A percentile compares a stretch with the other conserved stretches of the same genome.
Evolutionary conservation across 371 early-diverging fungal species (phyloP).

Genomic region (Phascolomyces articulosus): DNA sequence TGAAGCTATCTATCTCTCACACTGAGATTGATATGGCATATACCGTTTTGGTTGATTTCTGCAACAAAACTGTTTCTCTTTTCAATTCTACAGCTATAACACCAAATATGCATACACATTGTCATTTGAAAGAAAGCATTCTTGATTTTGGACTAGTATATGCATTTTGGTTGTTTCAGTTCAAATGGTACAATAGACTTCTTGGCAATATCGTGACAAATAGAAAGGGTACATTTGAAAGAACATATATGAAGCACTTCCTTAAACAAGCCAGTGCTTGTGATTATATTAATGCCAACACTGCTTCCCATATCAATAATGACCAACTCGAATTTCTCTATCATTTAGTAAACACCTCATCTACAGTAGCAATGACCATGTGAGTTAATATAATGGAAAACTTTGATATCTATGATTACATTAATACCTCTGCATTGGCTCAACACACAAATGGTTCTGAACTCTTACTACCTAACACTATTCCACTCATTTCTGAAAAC

Average conservation of each 20-base stretch:
- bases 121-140: neutral
- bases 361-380: too few relatives aligned
- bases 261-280: neutral
- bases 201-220: conserved; percentile 2
- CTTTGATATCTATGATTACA: too few relatives aligned
- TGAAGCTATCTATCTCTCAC: neutral
- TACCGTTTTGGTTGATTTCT: neutral
- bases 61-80: neutral
- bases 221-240: neutral
- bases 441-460: too few relatives aligned
- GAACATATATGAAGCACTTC: neutral
- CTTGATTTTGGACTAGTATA: conserved; percentile 7
- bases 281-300: too few relatives aligned
- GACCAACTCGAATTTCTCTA: too few relatives aligned
- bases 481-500: too few relatives aligned
- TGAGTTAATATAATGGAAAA: too few relatives aligned
- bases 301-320: too few relatives aligned
- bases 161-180: conserved; percentile 8
- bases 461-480: too few relatives aligned
- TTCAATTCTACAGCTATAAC: neutral
- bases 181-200: conserved; percentile 9
- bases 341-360: too few relatives aligned
- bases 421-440: too few relatives aligned
- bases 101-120: neutral
- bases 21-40: neutral